Conservation (phyloP, 2,329 filamentous ascomycete species). For the Graphiopsis chlorocephala region DNA sequence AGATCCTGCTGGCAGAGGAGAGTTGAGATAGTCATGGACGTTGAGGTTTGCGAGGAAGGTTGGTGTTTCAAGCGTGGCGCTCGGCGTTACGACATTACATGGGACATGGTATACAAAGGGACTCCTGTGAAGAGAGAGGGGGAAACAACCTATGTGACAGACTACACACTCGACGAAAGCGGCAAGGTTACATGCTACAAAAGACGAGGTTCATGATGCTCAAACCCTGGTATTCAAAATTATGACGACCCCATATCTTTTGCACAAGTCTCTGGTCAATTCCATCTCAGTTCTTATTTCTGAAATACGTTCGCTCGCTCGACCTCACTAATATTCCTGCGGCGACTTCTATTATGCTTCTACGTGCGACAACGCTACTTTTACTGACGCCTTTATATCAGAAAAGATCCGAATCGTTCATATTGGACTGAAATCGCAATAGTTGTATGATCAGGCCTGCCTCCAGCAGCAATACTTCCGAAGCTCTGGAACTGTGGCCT, state of each 20-base stretch:
- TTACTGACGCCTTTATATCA: neutral
- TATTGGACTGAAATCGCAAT: neutral
- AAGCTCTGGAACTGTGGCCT: neutral
- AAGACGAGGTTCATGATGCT: neutral
- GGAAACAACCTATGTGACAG: neutral
- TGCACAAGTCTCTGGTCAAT: neutral
- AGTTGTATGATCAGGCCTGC: neutral
- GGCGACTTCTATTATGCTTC: neutral
- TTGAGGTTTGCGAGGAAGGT: neutral
- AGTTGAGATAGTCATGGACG: slow-evolving; percentile 30
- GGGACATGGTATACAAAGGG: neutral
- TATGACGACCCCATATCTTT: neutral
- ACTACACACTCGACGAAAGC: neutral
- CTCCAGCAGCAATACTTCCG: too few species aligned
- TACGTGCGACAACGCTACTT: neutral
- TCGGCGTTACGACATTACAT: neutral
- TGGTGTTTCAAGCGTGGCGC: slow-evolving; percentile 11
- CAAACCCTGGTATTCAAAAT: neutral
- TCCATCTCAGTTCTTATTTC: neutral
- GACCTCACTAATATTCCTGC: neutral
- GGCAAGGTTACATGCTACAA: neutral
- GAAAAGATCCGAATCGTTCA: neutral
- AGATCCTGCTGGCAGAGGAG: slow-evolving; percentile 45
- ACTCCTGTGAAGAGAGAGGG: neutral
- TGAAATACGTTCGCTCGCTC: neutral